Evolutionary conservation across 352 stramenopile genomes (phyloP), one percentile per base, ranked within the genome.

Genomic region (Bremia lactucae): DNA sequence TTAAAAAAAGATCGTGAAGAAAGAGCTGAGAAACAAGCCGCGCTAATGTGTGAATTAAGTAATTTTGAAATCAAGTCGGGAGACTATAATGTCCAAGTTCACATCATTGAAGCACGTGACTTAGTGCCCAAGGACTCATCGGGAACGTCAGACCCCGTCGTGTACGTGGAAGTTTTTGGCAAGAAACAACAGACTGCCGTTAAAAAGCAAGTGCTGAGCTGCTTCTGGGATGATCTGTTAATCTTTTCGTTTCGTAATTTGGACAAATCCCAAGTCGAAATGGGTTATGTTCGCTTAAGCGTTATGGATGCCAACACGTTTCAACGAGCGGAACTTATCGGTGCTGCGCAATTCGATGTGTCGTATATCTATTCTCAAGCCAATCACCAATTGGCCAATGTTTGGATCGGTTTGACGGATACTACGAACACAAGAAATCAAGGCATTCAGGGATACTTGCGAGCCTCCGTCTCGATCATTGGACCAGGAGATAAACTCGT

Each of bases 371-470:
- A 96, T 56, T 88, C 80, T 3, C 68, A 83, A 44, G 48, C 67
- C 14, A 87, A 95, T 44, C 85, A 96, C 43, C 80, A 96, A 46
- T 61, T 95, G 13, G 74, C 86, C 19, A 88, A 92, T 33, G 72
- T 91, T 24, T 96, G 87, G 87, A 80, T 96, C 22, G 81, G 80
- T 31, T 48, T 96, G 6, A 89, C 90, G 11, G 84, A 96, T 49
- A 83, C 80, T 16, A 54, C 68, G 10, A 84, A 81, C 45, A 82
- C 72, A 1, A 60, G 72, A 20, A 91, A 95, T 48, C 61, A 85
- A 46, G 83, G 86, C 1, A 80, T 96, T 15, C 87, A 96, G 52
- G 87, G 87, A 16, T 96, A 96, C 33, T 52, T 96, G 14, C 84
- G 87, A 43, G 70, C 88, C 0, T 93, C 77, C 0, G 76, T 96